Evolutionary conservation across 345 rosid genomes (phyloP), one percentile per base, ranked within the genome.

Genomic region (Raphanus raphanistrum): DNA sequence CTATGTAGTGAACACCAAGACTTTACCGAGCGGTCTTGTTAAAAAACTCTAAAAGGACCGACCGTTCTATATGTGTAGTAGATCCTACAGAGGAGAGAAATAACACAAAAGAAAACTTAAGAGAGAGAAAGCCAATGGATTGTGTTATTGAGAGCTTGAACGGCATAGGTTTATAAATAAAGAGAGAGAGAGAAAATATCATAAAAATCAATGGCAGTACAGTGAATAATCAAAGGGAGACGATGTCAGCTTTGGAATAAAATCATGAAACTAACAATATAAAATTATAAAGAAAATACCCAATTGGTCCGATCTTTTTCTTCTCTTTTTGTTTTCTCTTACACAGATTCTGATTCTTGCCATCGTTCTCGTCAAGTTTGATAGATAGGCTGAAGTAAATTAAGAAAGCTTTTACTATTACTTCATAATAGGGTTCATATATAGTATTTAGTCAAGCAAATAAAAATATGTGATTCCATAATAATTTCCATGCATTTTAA

Each of bases 301-400:
- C 78, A 73, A 62, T 35, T 73, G 38, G 78, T 15, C 58, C 58
- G 10, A 52, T 52, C 26, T 52, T 52, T 52, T 45, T 50, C 33
- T 62, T 57, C 48, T 80, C 76, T 64, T 80, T 80, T 80, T 80
- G 83, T 80, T 75, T 65, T 70, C 11, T 67, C 82, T 74, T 71
- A 70, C 76, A 76, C 76, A 75, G 66, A 79, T 74, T 74, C 75
- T 74, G 74, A 74, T 79, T 74, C 82, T n/a, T 35, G n/a, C 15
- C 50, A 69, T 68, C 79, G 66, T 79, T 63, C 6, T 54, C 71
- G 63, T 68, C 60, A 79, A 73, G 78, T 36, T 67, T 67, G 3
- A 21, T 59, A 50, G 63, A 10, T 69, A 15, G 41, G 25, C 10
- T 68, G 4, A 10, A 60, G 32, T 26, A 76, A 25, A 15, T 52